phyloP scores from a whole-genome alignment of 768 basidiomycete species.

The Sarcodon aspratus region DNA sequence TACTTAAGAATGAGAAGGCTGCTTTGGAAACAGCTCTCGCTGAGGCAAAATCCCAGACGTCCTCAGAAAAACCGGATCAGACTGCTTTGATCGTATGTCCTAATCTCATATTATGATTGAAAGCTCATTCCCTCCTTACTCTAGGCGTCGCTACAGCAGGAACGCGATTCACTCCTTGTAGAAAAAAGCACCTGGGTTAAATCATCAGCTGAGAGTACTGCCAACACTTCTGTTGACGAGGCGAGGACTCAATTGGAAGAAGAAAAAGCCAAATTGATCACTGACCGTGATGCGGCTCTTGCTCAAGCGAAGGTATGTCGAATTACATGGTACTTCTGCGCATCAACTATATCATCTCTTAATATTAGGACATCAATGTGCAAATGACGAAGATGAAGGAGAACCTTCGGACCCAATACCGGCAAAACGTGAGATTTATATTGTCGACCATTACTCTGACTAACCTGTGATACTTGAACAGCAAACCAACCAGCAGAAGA shows the following conservation, averaged over 20 bases:
- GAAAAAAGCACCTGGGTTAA: constrained; percentile 39
- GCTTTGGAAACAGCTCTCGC: constrained; percentile 26
- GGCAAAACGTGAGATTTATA: neutral
- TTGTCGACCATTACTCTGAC: neutral
- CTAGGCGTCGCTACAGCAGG: constrained; percentile 41
- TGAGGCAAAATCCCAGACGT: constrained; percentile 22
- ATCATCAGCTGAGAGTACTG: constrained; percentile 10
- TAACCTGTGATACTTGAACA: neutral
- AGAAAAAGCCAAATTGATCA: constrained; percentile 47
- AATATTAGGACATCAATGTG: neutral
- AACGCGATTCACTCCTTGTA: constrained; percentile 49
- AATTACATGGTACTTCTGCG: neutral
- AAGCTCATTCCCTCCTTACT: neutral
- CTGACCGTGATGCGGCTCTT: constrained; percentile 48
- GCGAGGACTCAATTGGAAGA: constrained; percentile 36
- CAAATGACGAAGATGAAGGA: neutral
- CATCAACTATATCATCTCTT: neutral
- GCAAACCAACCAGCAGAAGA: constrained; percentile 52
- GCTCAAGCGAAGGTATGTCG: constrained; percentile 42
- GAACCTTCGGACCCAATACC: neutral
- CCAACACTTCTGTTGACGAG: constrained; percentile 11
- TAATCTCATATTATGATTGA: neutral
- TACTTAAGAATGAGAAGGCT: constrained; percentile 26
- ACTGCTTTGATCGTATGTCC: constrained; percentile 19
- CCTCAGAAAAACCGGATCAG: constrained; percentile 10